Conservation (phyloP, 208 protist genomes). For the Angomonas ambiguus region DNA sequence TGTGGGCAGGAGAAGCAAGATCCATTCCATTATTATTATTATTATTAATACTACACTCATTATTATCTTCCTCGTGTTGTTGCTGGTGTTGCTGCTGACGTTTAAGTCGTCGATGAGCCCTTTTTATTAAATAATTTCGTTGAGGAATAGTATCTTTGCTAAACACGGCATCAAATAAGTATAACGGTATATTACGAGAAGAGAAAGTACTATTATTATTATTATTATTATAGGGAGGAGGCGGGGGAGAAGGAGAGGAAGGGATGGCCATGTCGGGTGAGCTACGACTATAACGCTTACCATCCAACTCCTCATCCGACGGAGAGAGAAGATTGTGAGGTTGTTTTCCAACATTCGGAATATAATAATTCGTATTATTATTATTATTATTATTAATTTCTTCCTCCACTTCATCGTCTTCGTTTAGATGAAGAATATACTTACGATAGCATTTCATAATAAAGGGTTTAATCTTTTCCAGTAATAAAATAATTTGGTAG, state of each 20-base stretch:
- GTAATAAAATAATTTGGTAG: neutral
- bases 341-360: too few relatives aligned
- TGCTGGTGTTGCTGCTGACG: neutral
- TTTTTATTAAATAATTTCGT: neutral
- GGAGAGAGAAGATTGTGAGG: too few relatives aligned
- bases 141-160: neutral
- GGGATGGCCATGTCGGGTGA: neutral
- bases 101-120: neutral
- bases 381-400: too few relatives aligned
- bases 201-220: slow-evolving; percentile 7
- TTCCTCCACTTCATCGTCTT: too few relatives aligned
- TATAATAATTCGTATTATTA: too few relatives aligned
- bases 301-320: too few relatives aligned
- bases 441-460: neutral
- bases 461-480: neutral
- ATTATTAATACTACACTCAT: neutral
- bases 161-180: neutral
- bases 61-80: too few relatives aligned
- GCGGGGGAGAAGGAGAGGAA: neutral
- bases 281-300: too few relatives aligned
- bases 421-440: too few relatives aligned
- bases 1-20: too few relatives aligned
- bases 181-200: too few relatives aligned
- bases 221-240: neutral
- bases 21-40: neutral